Percentiles rank a stretch among this genome's conserved stretches.
Evolutionary conservation across 257 asterid species (phyloP).

Genomic region (Scutellaria barbata): DNA sequence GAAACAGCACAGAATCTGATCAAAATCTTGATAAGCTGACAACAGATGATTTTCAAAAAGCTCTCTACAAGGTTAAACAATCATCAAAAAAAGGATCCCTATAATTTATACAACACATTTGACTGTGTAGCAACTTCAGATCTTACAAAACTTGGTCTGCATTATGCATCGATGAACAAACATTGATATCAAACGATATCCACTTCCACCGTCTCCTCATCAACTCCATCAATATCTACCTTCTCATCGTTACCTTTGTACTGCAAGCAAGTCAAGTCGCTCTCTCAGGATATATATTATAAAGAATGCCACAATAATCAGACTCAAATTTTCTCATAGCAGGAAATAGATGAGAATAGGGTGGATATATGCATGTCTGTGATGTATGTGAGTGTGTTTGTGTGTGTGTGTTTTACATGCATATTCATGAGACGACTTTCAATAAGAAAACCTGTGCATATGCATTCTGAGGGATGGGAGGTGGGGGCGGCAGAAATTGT

Average conservation of each 20-base stretch:
- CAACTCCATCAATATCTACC: slow-evolving; percentile 58
- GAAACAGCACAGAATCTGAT: not conserved
- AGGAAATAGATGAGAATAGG: not conserved
- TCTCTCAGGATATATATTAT: slow-evolving; percentile 28
- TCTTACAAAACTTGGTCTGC: slow-evolving; percentile 30
- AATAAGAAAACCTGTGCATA: slow-evolving; percentile 57
- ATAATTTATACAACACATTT: slow-evolving; percentile 21
- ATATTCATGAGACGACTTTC: not conserved
- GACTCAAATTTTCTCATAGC: not conserved
- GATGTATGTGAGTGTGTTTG: no score
- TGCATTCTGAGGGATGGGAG: slow-evolving; percentile 59
- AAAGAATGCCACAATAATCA: no score
- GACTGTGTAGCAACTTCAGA: not conserved
- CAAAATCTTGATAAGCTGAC: slow-evolving; percentile 5
- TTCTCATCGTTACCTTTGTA: slow-evolving; percentile 53
- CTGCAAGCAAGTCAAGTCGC: slow-evolving; percentile 57
- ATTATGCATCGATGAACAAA: not conserved
- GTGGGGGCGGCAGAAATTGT: slow-evolving; percentile 70
- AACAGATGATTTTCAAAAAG: not conserved
- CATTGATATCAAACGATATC: slow-evolving; percentile 59
- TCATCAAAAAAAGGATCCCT: not conserved
- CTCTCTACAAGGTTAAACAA: not conserved
- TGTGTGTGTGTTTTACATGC: not conserved
- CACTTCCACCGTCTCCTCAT: slow-evolving; percentile 70
- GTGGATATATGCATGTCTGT: not conserved